These are phyloP conservation scores for Salix suchowensis DNA, from an alignment of 345 rosid species.

Conservation along the genomic window DNA sequence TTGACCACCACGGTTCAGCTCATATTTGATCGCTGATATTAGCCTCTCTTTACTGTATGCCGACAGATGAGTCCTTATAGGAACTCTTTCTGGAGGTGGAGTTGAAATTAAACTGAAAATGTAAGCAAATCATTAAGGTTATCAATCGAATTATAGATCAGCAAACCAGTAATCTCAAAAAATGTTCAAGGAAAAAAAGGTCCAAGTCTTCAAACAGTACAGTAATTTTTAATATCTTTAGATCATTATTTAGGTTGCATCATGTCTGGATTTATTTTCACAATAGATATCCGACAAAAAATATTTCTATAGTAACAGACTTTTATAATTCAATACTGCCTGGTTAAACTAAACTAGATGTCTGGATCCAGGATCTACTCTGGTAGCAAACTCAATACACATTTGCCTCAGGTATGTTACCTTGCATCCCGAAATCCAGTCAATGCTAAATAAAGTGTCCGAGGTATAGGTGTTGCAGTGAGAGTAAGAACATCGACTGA, in stretches of 20 bases:
- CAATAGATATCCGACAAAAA: not conserved
- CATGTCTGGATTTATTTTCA: not conserved
- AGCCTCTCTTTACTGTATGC: conserved; percentile 58
- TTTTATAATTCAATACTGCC: not conserved
- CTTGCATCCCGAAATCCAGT: conserved; percentile 99
- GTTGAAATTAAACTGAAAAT: conserved; percentile 77
- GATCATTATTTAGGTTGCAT: conserved; percentile 1
- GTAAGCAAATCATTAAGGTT: conserved; percentile 4
- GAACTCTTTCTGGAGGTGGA: conserved; percentile 98
- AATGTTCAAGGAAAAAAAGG: not conserved
- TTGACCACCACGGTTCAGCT: conserved; percentile 88
- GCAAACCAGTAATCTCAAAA: not conserved
- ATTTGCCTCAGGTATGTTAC: conserved; percentile 33
- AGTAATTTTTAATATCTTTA: not conserved
- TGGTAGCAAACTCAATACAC: not conserved
- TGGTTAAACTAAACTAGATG: conserved; percentile 5
- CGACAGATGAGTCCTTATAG: conserved; percentile 82
- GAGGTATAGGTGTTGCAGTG: conserved; percentile 95
- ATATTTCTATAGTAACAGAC: not conserved
- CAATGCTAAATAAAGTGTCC: conserved; percentile 88
- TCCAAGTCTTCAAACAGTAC: not conserved
- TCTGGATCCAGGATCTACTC: conserved; percentile 2
- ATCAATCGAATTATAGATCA: conserved; percentile 1
- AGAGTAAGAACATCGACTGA: conserved; percentile 93
- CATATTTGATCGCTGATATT: conserved; percentile 64